Base-by-base conservation (phyloP, 352 stramenopile species). In the Phytophthora litchii region DNA sequence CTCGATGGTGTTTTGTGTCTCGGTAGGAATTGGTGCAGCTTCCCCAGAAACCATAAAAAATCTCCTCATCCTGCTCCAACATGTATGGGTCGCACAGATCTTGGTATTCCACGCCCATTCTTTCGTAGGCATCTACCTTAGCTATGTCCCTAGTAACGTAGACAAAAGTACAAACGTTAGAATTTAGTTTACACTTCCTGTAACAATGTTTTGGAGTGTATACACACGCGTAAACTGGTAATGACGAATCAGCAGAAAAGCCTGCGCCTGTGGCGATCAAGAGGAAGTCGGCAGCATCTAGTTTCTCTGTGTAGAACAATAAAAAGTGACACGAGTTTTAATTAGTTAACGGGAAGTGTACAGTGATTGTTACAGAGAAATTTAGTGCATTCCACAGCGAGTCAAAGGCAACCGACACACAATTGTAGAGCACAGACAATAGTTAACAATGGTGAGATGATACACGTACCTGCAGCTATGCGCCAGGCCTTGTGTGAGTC, bases 11-110 rank as follows among this genome's bases (percentile, higher is more conserved):
- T 38, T 71, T 54, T 0, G 90, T 80, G 49, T 91, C 76, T 21
- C 88, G 71, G 58, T 98, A 98, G 13, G 82, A 69, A 64, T 97
- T 94, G 38, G 87, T 75, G 52, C 88, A 98, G 46, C 76, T 83
- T 23, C 89, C 89, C 92, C 92, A 98, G 65, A 98, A 98, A 8
- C 89, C 90, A 55, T 96, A 96, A 60, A 98, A 98, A 51, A 91
- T 25, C 41, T 82, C 60, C n/a, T 80, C 76, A 54, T 94, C 81
- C 54, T 96, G 74, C 34, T 77, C 72, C 12, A 96, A 57, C 83
- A 81, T 94, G 53, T 91, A 86, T 11, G 89, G 88, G 43, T 93
- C 78, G 58, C 91, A 97, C 11, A 97, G 58, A 68, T 97, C 89
- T 36, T 92, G 76, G 77, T 97, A 97, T 20, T 92, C 86, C 44